Evolutionary conservation across 768 basidiomycete species (phyloP).

Genomic region (Amanita subjunquillea): DNA sequence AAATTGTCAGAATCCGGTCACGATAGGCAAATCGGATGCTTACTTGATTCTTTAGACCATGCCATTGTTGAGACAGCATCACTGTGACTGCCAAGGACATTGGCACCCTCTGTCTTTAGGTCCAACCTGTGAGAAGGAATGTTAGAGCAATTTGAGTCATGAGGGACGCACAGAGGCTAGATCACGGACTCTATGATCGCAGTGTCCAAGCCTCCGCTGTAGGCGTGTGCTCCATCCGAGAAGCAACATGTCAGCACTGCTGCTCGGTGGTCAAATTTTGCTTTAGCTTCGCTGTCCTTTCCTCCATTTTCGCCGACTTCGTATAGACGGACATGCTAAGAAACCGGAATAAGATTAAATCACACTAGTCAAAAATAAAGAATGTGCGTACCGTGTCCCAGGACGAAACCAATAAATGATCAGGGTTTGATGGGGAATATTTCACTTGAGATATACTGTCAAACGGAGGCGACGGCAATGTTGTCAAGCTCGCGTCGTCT

Average conservation of each 20-base stretch:
- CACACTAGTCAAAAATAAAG: constrained; percentile 7
- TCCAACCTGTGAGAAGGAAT: constrained; percentile 47
- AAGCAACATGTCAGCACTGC: constrained; percentile 83
- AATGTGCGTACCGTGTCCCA: constrained; percentile 66
- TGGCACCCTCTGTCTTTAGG: constrained; percentile 59
- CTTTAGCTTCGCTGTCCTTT: constrained; percentile 52
- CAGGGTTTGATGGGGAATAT: constrained; percentile 73
- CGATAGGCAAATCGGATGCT: neutral
- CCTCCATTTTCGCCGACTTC: constrained; percentile 56
- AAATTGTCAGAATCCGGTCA: neutral
- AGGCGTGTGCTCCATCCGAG: constrained; percentile 55
- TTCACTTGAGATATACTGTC: constrained; percentile 77
- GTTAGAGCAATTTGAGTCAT: neutral
- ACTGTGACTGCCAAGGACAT: constrained; percentile 70
- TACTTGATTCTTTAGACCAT: constrained; percentile 17
- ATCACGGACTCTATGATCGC: constrained; percentile 69
- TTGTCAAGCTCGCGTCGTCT: neutral
- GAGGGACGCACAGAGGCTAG: constrained; percentile 1
- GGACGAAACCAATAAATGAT: constrained; percentile 72
- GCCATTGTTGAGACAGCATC: constrained; percentile 74
- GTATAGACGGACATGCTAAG: constrained; percentile 28
- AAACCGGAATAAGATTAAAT: neutral
- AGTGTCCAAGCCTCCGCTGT: constrained; percentile 82
- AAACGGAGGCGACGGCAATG: constrained; percentile 51
- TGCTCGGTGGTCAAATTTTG: constrained; percentile 84